These are phyloP conservation scores for Myxozyma kluyveri DNA, from an alignment of 805 yeast genomes.

Conservation along the genomic window DNA sequence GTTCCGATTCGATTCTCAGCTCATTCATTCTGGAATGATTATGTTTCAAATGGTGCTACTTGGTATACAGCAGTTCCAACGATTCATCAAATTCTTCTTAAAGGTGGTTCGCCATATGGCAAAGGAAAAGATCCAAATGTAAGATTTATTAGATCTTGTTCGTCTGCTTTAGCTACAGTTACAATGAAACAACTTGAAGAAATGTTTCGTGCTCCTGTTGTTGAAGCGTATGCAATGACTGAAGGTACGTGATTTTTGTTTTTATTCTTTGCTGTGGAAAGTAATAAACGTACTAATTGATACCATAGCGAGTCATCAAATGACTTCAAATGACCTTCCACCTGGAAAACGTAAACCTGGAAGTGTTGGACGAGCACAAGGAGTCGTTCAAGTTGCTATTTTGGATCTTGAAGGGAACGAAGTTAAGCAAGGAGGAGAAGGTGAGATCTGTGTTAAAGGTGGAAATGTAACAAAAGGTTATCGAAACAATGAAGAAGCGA, in stretches of 20 bases:
- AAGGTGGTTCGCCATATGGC: conserved; percentile 47
- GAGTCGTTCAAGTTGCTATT: conserved; percentile 62
- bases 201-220: conserved; percentile 61
- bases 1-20: conserved; percentile 62
- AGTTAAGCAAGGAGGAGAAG: conserved; percentile 52
- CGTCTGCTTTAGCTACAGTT: conserved; percentile 66
- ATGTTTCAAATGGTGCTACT: conserved; percentile 48
- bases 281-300: not conserved
- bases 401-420: conserved; percentile 51
- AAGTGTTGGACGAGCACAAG: conserved; percentile 71
- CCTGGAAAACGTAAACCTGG: conserved; percentile 66
- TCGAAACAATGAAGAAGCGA: conserved; percentile 68
- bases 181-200: conserved; percentile 58
- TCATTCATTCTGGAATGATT: conserved; percentile 58
- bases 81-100: conserved; percentile 63
- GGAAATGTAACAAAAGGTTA: conserved; percentile 69
- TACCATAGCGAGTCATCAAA: conserved; percentile 69
- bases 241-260: conserved; percentile 47
- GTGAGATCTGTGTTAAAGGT: conserved; percentile 70
- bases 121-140: conserved; percentile 48
- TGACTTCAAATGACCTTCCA: conserved; percentile 68
- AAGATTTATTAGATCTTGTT: conserved; percentile 69
- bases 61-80: conserved; percentile 77
- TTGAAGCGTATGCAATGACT: conserved; percentile 79
- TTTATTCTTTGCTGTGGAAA: not conserved